Evolutionary conservation across 129 eudicot species (phyloP).

Genomic region (Saposhnikovia divaricata): DNA sequence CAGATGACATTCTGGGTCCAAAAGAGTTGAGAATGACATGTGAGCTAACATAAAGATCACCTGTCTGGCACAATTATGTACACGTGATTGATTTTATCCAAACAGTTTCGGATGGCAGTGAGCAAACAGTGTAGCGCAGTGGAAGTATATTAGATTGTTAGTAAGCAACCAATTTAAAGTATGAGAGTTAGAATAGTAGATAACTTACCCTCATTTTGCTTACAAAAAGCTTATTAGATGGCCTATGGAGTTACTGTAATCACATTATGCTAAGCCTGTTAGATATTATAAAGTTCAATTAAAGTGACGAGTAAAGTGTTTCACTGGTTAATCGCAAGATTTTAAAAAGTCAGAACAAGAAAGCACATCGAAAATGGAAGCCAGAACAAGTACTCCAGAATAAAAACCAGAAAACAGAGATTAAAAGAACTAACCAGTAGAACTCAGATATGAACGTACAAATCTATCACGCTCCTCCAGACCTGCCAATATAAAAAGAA

Average conservation of each 20-base stretch:
- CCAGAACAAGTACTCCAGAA: neutral
- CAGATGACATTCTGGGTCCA: neutral
- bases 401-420: neutral
- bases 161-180: too few species aligned
- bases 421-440: constrained; percentile 45
- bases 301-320: neutral
- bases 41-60: neutral
- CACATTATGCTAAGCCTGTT: neutral
- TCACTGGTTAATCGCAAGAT: neutral
- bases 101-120: neutral
- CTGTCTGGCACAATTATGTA: neutral
- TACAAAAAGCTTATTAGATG: too few species aligned
- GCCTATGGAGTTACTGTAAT: neutral
- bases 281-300: neutral
- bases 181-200: neutral
- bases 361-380: neutral
- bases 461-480: constrained; percentile 68
- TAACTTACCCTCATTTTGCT: neutral
- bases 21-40: neutral
- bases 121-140: too few species aligned
- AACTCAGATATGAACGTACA: constrained; percentile 47
- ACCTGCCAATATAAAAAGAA: constrained; percentile 27
- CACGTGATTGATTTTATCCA: neutral
- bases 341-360: neutral
- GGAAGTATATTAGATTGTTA: too few species aligned